Evolutionary conservation across 768 basidiomycete species (phyloP).

Genomic region (Phaeotremella fagi): DNA sequence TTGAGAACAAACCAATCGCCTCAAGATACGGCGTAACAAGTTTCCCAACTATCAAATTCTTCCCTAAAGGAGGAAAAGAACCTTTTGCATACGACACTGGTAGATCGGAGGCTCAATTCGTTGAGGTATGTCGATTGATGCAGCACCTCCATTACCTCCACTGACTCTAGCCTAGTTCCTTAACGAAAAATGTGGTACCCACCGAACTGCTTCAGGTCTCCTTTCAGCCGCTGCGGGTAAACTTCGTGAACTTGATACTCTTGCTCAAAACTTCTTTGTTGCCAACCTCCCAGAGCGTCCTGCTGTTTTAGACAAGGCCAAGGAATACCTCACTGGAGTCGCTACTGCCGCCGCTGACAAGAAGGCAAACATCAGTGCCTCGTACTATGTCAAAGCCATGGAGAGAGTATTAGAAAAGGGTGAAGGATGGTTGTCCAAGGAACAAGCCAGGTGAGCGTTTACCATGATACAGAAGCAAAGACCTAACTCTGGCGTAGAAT

Average conservation of each 20-base stretch:
- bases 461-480: slow-evolving; percentile 16
- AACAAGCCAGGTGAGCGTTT: slow-evolving; percentile 65
- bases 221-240: slow-evolving; percentile 75
- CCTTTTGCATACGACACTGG: slow-evolving; percentile 65
- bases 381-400: slow-evolving; percentile 86
- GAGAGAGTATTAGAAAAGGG: slow-evolving; percentile 70
- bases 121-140: slow-evolving; percentile 24
- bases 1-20: slow-evolving; percentile 68
- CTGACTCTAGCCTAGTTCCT: slow-evolving; percentile 27
- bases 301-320: slow-evolving; percentile 64
- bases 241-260: slow-evolving; percentile 65
- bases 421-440: slow-evolving; percentile 76
- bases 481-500: slow-evolving; percentile 55
- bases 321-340: slow-evolving; percentile 29
- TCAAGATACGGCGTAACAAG: slow-evolving; percentile 65
- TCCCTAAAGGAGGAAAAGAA: slow-evolving; percentile 62
- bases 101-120: slow-evolving; percentile 53
- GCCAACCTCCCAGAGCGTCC: slow-evolving; percentile 58
- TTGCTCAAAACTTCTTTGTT: slow-evolving; percentile 70
- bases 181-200: slow-evolving; percentile 63
- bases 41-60: slow-evolving; percentile 96
- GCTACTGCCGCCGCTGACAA: slow-evolving; percentile 50
- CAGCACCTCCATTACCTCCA: not conserved
- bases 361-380: slow-evolving; percentile 46
- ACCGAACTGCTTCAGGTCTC: slow-evolving; percentile 74